Evolutionary conservation across 805 yeast species (phyloP).

Genomic region (Suhomyces prunicola): DNA sequence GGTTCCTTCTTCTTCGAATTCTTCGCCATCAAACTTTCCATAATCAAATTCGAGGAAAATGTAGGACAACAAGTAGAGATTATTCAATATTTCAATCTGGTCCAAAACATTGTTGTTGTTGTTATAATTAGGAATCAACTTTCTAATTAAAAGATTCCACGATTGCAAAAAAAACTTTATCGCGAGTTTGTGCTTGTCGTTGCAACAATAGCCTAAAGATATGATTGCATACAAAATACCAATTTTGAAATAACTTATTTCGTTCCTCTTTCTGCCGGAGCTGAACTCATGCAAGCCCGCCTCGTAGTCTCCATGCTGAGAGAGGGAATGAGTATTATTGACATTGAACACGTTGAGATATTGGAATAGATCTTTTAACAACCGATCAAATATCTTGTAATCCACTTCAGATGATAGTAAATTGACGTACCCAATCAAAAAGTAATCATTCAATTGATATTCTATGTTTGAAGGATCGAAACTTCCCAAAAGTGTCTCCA

Average conservation of each 20-base stretch:
- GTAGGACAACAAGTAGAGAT: constrained; percentile 43
- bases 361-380: constrained; percentile 18
- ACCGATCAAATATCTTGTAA: constrained; percentile 17
- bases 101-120: constrained; percentile 22
- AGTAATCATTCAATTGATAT: constrained; percentile 20
- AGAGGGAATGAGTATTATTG: constrained; percentile 2
- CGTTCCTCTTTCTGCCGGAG: constrained; percentile 3
- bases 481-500: constrained; percentile 15
- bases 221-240: constrained; percentile 43
- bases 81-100: constrained; percentile 42
- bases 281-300: neutral
- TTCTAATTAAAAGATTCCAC: constrained; percentile 42
- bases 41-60: constrained; percentile 41
- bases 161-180: constrained; percentile 39
- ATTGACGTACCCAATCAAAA: constrained; percentile 31
- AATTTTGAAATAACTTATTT: constrained; percentile 32
- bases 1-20: constrained; percentile 8
- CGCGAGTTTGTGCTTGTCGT: constrained; percentile 28
- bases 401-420: constrained; percentile 12
- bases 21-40: constrained; percentile 13
- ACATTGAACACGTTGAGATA: constrained; percentile 19
- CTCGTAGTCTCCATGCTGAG: constrained; percentile 4
- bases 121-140: constrained; percentile 33
- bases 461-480: constrained; percentile 12
- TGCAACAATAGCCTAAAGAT: constrained; percentile 40